A percentile compares a stretch with the other conserved stretches of the same genome.
These are phyloP conservation scores for Argentina anserina DNA, from an alignment of 306 rosid species.

Conservation along the genomic window DNA sequence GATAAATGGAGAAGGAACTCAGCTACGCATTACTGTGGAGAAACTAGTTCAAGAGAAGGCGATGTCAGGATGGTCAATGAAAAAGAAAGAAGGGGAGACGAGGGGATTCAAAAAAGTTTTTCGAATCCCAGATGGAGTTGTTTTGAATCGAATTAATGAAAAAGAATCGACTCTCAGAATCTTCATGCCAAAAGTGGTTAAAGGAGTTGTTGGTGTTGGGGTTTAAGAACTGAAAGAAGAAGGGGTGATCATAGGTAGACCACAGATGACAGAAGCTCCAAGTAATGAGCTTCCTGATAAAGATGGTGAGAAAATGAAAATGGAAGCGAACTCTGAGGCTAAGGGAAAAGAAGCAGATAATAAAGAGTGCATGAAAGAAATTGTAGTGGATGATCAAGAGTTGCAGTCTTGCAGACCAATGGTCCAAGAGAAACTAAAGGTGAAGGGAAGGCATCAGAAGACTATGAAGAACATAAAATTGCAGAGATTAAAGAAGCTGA, in stretches of 20 bases:
- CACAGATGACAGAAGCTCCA: constrained; percentile 8
- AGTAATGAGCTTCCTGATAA: neutral
- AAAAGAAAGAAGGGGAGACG: constrained; percentile 47
- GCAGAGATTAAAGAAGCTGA: constrained; percentile 1
- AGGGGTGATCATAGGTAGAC: constrained; percentile 12
- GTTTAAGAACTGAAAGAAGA: constrained; percentile 59
- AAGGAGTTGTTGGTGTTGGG: constrained; percentile 41
- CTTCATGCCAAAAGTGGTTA: constrained; percentile 55
- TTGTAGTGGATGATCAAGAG: neutral
- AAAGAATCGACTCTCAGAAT: constrained; percentile 49
- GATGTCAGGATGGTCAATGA: constrained; percentile 53
- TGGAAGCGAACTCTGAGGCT: neutral
- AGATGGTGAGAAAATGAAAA: neutral
- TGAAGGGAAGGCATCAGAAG: neutral
- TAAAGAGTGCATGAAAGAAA: neutral
- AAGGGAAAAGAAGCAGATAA: neutral
- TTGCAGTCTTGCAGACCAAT: neutral
- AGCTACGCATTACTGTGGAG: constrained; percentile 49
- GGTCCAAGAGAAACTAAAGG: neutral
- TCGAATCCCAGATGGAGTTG: constrained; percentile 55
- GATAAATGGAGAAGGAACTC: constrained; percentile 66
- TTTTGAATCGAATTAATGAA: constrained; percentile 53
- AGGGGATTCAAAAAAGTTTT: constrained; percentile 53
- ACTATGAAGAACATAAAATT: neutral
- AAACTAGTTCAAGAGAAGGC: constrained; percentile 58